A percentile compares a stretch with the other conserved stretches of the same genome.
Evolutionary conservation across 305 asterid genomes (phyloP).

Genomic region (Fraxinus xanthoxyloides): DNA sequence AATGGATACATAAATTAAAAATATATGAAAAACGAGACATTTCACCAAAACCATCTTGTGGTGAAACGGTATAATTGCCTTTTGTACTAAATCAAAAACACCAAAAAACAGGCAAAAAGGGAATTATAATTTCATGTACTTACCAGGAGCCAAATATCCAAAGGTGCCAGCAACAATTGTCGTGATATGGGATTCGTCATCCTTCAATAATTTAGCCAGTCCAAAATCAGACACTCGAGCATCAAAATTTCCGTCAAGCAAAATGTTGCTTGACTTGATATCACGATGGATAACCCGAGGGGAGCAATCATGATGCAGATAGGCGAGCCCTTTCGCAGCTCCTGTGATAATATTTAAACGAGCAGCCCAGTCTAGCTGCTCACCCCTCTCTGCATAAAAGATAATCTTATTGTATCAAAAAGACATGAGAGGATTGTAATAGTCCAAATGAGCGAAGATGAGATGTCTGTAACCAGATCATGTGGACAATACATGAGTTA

Average conservation of each 20-base stretch:
- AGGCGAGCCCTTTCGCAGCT: slow-evolving; percentile 94
- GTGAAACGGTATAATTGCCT: not conserved
- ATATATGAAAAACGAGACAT: not conserved
- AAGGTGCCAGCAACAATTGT: slow-evolving; percentile 98
- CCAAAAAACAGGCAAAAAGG: not conserved
- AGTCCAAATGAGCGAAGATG: not conserved
- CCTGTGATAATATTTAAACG: slow-evolving; percentile 82
- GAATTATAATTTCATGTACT: slow-evolving; percentile 9
- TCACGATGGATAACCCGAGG: slow-evolving; percentile 95
- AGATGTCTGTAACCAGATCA: not conserved
- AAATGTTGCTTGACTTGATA: slow-evolving; percentile 88
- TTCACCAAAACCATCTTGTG: not conserved
- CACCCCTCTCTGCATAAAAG: slow-evolving; percentile 61
- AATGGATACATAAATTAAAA: not conserved
- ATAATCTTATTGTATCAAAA: not conserved
- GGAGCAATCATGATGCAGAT: slow-evolving; percentile 93
- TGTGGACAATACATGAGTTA: not conserved
- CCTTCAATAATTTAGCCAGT: slow-evolving; percentile 85
- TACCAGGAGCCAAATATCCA: slow-evolving; percentile 97
- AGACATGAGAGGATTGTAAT: not conserved
- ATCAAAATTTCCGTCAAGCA: slow-evolving; percentile 85
- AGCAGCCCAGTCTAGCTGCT: slow-evolving; percentile 88
- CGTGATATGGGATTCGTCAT: slow-evolving; percentile 96
- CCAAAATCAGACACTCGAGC: slow-evolving; percentile 97
- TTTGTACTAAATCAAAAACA: not conserved